Evolutionary conservation across 1,284 basidiomycete genomes (phyloP).

Genomic region (Peniophora sp.): DNA sequence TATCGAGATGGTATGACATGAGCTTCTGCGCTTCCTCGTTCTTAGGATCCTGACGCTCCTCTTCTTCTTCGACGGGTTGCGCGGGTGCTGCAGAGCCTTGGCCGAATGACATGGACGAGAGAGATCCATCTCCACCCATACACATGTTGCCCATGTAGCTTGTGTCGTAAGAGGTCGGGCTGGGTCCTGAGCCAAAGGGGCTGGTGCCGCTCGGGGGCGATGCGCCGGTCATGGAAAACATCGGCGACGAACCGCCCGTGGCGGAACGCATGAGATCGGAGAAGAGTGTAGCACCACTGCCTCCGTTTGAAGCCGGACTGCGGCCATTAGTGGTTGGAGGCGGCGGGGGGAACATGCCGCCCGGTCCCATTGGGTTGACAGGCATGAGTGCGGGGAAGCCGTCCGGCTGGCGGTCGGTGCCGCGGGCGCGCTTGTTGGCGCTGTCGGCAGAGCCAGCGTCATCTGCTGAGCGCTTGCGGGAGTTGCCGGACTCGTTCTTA

Average conservation of each 20-base stretch:
- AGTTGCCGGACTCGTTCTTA: conserved; percentile 29
- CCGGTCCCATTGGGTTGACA: conserved; percentile 33
- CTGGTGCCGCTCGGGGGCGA: conserved; percentile 26
- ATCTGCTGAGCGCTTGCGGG: conserved; percentile 36
- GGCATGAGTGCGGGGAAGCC: conserved; percentile 50
- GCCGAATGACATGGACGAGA: conserved; percentile 39
- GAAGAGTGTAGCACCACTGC: conserved; percentile 29
- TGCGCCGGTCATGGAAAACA: conserved; percentile 44
- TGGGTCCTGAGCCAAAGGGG: conserved; percentile 18
- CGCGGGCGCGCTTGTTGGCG: conserved; percentile 46
- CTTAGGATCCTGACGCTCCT: conserved; percentile 52
- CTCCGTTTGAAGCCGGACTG: conserved; percentile 7
- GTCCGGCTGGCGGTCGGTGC: conserved; percentile 34
- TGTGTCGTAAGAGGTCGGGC: conserved; percentile 18
- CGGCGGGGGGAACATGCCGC: conserved; percentile 27
- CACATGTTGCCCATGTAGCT: conserved; percentile 51
- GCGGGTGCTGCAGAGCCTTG: conserved; percentile 5
- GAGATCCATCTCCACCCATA: conserved; percentile 44
- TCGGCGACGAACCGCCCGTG: conserved; percentile 38
- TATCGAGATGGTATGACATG: conserved; percentile 86
- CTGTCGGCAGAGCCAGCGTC: conserved; percentile 33
- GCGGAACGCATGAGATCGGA: conserved; percentile 54
- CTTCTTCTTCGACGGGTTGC: conserved; percentile 36
- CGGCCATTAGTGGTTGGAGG: conserved; percentile 31
- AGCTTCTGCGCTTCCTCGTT: conserved; percentile 73